Evolutionary conservation across 2,329 filamentous ascomycete species (phyloP), one percentile per base, ranked within the genome.

Genomic region (Apiospora pterosperma): DNA sequence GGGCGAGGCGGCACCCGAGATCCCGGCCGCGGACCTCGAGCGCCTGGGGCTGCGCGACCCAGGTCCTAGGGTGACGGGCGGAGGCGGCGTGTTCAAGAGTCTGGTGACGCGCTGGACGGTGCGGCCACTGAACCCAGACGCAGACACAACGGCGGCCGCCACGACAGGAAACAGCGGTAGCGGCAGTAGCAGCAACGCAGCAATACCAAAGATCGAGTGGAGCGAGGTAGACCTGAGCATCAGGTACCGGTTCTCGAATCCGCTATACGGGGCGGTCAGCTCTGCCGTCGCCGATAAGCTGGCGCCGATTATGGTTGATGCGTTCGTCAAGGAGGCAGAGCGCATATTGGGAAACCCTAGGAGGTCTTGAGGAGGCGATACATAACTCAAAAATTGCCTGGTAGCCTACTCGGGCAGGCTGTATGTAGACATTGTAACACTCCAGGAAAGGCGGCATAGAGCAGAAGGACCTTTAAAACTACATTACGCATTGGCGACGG

Each of bases 261-360:
- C 94, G n/a, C 76, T 97, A 64, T 96, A 97, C 79, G 90, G 89
- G 48, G 88, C 91, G 23, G 82, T 97, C 74, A 96, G 94, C 75
- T 85, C 88, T 41, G 90, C 92, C 38, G 89, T 96, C 28, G 92
- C 93, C 69, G 90, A 92, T 36, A 93, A 92, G 78, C 88, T 97
- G 68, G 95, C 93, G 1, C 89, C 88, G 4, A 84, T 91, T 68
- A 97, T 99, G 93, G 91, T 98, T 69, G 89, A 92, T 76, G 95
- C 96, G 1, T 99, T 99, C 81, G 94, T 97, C 80, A 86, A 87
- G 77, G 85, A 92, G 73, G 93, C 96, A 6, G 82, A 81, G 74
- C 81, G 85, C 71, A 75, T 92, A 59, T 76, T 86, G 70, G 79
- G 78, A 44, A 59, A 65, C 42, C 64, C 48, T n/a, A 55, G 44